These are phyloP conservation scores for Microsporum audouinii DNA, from an alignment of 2,329 filamentous ascomycete genomes.

Conservation along the genomic window DNA sequence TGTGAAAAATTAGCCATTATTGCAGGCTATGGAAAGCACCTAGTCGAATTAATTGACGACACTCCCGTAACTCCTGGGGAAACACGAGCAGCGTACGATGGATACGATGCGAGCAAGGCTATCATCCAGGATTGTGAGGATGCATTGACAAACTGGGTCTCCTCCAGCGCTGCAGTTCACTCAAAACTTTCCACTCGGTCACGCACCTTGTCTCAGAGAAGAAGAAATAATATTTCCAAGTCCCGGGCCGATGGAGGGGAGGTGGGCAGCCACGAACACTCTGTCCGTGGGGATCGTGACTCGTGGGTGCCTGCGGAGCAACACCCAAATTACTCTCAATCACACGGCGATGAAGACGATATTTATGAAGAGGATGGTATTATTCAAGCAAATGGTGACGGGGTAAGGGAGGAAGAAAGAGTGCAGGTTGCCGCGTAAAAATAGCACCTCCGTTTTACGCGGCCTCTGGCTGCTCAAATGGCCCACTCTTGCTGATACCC, in stretches of 20 bases:
- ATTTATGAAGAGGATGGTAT: constrained; percentile 25
- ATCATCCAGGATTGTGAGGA: constrained; percentile 99
- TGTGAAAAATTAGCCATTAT: constrained; percentile 98
- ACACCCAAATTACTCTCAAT: constrained; percentile 35
- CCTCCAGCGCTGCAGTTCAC: constrained; percentile 74
- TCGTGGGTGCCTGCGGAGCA: constrained; percentile 68
- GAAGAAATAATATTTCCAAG: constrained; percentile 57
- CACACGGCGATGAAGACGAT: constrained; percentile 35
- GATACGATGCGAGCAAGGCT: constrained; percentile 93
- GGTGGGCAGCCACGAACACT: constrained; percentile 68
- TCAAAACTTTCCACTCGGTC: constrained; percentile 79
- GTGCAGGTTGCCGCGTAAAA: constrained; percentile 11
- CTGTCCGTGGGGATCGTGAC: constrained; percentile 64
- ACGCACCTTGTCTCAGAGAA: constrained; percentile 75
- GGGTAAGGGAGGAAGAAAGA: constrained; percentile 28
- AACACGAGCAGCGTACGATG: constrained; percentile 89
- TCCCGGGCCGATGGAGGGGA: constrained; percentile 59
- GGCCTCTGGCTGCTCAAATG: background rate
- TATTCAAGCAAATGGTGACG: constrained; percentile 18
- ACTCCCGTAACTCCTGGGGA: constrained; percentile 94
- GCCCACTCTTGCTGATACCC: background rate
- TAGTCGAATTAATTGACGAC: constrained; percentile 94
- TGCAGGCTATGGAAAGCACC: constrained; percentile 92
- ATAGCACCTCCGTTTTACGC: background rate
- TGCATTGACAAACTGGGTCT: constrained; percentile 92